Evolutionary conservation across 805 yeast genomes (phyloP).

Genomic region (Yamadazyma paraphyllophila): DNA sequence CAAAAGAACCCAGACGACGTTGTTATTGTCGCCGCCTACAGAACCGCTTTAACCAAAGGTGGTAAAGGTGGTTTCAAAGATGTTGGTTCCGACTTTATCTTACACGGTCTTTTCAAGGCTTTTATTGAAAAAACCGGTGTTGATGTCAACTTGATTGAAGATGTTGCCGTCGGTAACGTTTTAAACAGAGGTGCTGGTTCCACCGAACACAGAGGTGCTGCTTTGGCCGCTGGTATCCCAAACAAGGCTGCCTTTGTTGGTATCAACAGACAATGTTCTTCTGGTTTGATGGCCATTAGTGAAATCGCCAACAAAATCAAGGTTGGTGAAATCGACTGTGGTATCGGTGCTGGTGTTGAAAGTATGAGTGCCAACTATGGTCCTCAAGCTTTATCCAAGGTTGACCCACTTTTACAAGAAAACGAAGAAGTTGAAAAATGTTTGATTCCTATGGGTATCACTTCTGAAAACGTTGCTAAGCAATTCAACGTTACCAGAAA

Average conservation of each 20-base stretch:
- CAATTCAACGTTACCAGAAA: conserved; percentile 62
- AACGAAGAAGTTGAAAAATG: conserved; percentile 55
- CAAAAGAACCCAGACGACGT: conserved; percentile 81
- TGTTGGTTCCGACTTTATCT: conserved; percentile 74
- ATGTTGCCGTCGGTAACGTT: conserved; percentile 88
- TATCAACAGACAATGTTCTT: conserved; percentile 91
- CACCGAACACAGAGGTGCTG: conserved; percentile 90
- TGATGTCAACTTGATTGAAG: conserved; percentile 62
- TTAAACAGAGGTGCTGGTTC: conserved; percentile 93
- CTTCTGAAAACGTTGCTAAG: conserved; percentile 85
- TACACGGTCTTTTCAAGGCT: conserved; percentile 61
- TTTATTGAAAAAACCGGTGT: conserved; percentile 54
- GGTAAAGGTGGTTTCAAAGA: conserved; percentile 86
- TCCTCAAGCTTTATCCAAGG: conserved; percentile 64
- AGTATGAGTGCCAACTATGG: conserved; percentile 91
- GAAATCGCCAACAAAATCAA: conserved; percentile 86
- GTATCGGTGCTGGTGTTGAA: conserved; percentile 91
- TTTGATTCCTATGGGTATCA: conserved; percentile 93
- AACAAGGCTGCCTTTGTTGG: conserved; percentile 75
- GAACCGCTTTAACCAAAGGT: conserved; percentile 88
- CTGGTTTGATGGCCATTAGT: conserved; percentile 87
- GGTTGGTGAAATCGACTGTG: conserved; percentile 86
- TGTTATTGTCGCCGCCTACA: conserved; percentile 83
- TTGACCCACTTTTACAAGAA: conserved; percentile 33
- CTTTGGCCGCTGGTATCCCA: conserved; percentile 88